A percentile compares a stretch with the other conserved stretches of the same genome.
phyloP scores from a whole-genome alignment of 2,329 filamentous ascomycete genomes.

The Calonectria multiphialidica region DNA sequence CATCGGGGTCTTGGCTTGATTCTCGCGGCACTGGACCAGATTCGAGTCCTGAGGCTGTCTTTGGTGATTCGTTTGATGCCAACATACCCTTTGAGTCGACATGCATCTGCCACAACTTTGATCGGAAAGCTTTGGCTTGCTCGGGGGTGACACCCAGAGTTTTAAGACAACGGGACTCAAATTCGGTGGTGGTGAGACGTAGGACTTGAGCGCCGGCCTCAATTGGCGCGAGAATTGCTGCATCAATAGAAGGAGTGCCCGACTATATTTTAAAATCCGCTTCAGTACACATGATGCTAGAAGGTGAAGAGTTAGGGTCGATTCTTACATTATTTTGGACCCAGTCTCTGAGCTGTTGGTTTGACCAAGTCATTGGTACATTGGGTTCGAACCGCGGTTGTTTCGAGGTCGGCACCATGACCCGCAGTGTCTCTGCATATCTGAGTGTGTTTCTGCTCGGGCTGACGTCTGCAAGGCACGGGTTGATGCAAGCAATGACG shows the following conservation, averaged over 20 bases:
- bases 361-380: constrained; percentile 54
- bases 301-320: not conserved
- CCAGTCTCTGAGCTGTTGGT: constrained; percentile 54
- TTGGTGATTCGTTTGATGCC: not conserved
- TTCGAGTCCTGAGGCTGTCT: not conserved
- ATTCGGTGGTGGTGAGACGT: constrained; percentile 53
- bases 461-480: constrained; percentile 56
- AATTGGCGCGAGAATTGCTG: constrained; percentile 51
- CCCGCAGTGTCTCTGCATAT: constrained; percentile 61
- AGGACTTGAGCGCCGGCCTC: constrained; percentile 58
- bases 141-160: constrained; percentile 49
- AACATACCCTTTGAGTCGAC: constrained; percentile 49
- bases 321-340: constrained; percentile 54
- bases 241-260: constrained; percentile 50
- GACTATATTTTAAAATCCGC: constrained; percentile 44
- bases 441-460: constrained; percentile 62
- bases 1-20: constrained; percentile 48
- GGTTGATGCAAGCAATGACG: constrained; percentile 62
- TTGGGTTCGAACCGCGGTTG: constrained; percentile 38
- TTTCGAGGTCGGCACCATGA: constrained; percentile 48
- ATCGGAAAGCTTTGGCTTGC: constrained; percentile 55
- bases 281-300: not conserved
- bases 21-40: not conserved
- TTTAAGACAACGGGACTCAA: constrained; percentile 55
- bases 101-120: constrained; percentile 58